Evolutionary conservation across 2,329 filamentous ascomycete species (phyloP), one percentile per base, ranked within the genome.

Genomic region (Ascochyta clinopodiicola): DNA sequence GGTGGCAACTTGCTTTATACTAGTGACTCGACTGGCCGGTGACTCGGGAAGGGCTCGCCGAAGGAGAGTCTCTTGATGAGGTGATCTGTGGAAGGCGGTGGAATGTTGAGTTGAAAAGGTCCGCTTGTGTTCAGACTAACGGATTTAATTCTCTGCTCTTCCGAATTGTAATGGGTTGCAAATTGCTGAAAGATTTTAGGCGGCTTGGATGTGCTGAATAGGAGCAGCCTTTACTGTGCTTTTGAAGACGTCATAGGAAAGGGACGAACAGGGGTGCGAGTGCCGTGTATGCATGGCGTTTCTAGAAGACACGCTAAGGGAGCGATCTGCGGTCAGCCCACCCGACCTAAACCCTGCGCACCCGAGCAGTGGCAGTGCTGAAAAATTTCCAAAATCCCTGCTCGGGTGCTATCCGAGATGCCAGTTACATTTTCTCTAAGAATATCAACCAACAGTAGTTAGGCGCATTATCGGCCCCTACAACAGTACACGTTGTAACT

Each of bases 1-100:
- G 71, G 73, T 75, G 73, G 73, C 73, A 60, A 75, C 67, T 65
- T 62, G 48, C 61, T 73, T 74, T 75, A 74, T 75, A 75, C 61
- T 69, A 68, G 60, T 59, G 59, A 66, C 58, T 59, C 56, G 59
- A 66, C 59, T 58, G 57, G 60, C 56, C 62, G 64, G 67, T 64
- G 64, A 68, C 66, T 70, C 70, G 69, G 70, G 56, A 63, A 51
- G 43, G 46, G 46, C 31, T 56, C 42, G 52, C 52, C 52, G 52
- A 51, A 42, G 8, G 22, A 38, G 42, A 32, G 52, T 46, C 36
- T 57, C 60, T 62, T 63, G 70, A 70, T 73, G 69, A 70, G 66
- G 70, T 73, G 69, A 74, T 70, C 63, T 64, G 53, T 61, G 40
- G 67, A 63, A 60, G 38, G 49, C 49, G 42, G 56, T 69, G 61